Percentiles rank a stretch among this genome's conserved stretches.
phyloP scores from a whole-genome alignment of 371 early-diverging fungal species.

The Apophysomyces elegans region DNA sequence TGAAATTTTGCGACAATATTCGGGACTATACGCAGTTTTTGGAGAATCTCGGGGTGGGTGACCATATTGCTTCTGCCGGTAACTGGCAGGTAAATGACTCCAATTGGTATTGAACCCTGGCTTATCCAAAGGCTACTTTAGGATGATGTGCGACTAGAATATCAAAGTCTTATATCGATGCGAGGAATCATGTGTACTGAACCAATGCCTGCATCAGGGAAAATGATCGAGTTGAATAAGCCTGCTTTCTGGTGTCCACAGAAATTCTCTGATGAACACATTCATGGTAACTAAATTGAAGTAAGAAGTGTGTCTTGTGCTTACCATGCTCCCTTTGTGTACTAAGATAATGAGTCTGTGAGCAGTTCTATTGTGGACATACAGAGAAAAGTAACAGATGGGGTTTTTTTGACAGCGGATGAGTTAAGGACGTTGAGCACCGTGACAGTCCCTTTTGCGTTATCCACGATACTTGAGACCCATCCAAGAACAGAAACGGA shows the following conservation, averaged over 20 bases:
- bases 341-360: not conserved
- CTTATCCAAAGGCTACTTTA: conserved; percentile 1
- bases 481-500: not conserved
- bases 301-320: not conserved
- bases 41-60: conserved; percentile 29
- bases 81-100: conserved; percentile 29
- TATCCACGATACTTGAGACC: not conserved
- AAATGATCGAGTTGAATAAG: not conserved
- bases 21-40: conserved; percentile 17
- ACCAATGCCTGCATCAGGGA: not conserved
- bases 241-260: not conserved
- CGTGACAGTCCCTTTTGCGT: not conserved
- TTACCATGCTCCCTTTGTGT: not conserved
- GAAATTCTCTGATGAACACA: not conserved
- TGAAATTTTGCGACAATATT: conserved; percentile 24
- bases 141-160: conserved; percentile 16
- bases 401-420: not conserved
- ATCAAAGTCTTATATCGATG: conserved; percentile 26
- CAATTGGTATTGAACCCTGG: too few species aligned
- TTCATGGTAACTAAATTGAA: not conserved
- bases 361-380: not conserved
- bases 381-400: conserved; percentile 5
- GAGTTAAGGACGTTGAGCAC: not conserved
- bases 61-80: conserved; percentile 23
- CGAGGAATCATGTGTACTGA: conserved; percentile 29